Base-by-base conservation (phyloP, 2,329 filamentous ascomycete genomes). In the Phyllosticta citriasiana region DNA sequence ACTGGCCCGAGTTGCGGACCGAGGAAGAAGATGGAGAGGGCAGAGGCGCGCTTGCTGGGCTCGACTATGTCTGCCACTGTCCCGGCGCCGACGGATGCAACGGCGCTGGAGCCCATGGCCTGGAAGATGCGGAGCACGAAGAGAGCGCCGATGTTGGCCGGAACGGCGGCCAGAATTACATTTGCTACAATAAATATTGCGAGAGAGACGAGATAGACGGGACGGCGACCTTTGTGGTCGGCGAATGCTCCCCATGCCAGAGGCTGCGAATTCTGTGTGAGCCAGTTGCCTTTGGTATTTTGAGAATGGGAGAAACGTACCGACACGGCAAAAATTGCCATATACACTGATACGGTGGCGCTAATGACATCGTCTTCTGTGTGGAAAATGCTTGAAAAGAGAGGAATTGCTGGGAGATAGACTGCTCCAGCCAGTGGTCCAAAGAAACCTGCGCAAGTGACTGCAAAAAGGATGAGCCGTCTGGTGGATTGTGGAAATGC, bases 1-100 rank as follows among this genome's bases (percentile, higher is more conserved):
- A 78, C 71, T 1, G 77, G 77, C 1, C 77, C 77, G 2, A 77
- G 68, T 12, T 78, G 73, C 4, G 77, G 77, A 0, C 77, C 77
- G 40, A 79, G 67, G 7, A 78, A 67, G 57, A 79, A 78, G 54
- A 73, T 71, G 2, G 74, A 72, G 67, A 79, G 72, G 47, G 74
- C 70, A 9, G 71, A 72, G 6, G 71, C 77, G 25, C 77, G 69
- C 22, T 68, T 70, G 52, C 73, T 69, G 2, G 75, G 76, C 62
- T 74, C 74, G 1, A 69, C 72, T 10, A 76, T 72, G 67, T 79
- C 77, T 27, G 74, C 73, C 4, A 79, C 71, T 5, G 75, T 77
- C 1, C 77, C 77, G 2, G 75, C 76, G 30, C 77, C 77, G 60
- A 78, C 71, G 0, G 74, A 77, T 10, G 73, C 71, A 6, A 78